Conservation (phyloP, 1,139 yeast genomes). For the Pichia sp. region DNA sequence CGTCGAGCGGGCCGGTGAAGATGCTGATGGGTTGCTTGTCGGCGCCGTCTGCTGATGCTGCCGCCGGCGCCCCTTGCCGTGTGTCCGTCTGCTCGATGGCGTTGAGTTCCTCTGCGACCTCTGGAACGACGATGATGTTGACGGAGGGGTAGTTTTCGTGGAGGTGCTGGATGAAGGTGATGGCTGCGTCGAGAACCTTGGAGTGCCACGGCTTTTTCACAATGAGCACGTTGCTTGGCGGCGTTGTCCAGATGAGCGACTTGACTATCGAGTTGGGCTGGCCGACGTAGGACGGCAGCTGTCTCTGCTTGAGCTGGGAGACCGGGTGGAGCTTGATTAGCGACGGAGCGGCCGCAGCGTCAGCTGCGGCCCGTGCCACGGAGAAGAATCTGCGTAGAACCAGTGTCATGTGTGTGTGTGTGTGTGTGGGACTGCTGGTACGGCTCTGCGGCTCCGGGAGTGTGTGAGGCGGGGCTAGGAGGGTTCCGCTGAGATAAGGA, state of each 20-base stretch:
- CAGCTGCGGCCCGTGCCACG: neutral
- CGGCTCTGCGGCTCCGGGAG: neutral
- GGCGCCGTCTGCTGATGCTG: slow-evolving; percentile 5
- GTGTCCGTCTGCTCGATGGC: slow-evolving; percentile 32
- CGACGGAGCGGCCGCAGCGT: neutral
- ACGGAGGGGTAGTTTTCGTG: slow-evolving; percentile 60
- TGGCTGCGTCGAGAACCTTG: slow-evolving; percentile 62
- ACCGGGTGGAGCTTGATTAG: slow-evolving; percentile 15
- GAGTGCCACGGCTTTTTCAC: slow-evolving; percentile 83
- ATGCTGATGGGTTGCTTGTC: slow-evolving; percentile 22
- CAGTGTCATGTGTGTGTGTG: neutral
- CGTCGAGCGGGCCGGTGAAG: slow-evolving; percentile 56
- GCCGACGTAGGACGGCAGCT: slow-evolving; percentile 31
- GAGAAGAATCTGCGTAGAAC: slow-evolving; percentile 4
- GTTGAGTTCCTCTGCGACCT: slow-evolving; percentile 65
- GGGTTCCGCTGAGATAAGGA: too few species aligned
- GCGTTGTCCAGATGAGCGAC: slow-evolving; percentile 43
- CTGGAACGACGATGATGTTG: slow-evolving; percentile 72
- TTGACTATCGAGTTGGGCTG: slow-evolving; percentile 39
- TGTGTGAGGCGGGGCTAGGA: too few species aligned
- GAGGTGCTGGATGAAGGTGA: slow-evolving; percentile 54
- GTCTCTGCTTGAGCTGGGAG: slow-evolving; percentile 18
- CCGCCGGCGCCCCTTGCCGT: too few species aligned
- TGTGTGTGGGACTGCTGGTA: neutral
- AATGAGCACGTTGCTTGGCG: slow-evolving; percentile 66